These are phyloP conservation scores for Cucurbita argyrosperma DNA, from an alignment of 306 rosid species.

Conservation along the genomic window DNA sequence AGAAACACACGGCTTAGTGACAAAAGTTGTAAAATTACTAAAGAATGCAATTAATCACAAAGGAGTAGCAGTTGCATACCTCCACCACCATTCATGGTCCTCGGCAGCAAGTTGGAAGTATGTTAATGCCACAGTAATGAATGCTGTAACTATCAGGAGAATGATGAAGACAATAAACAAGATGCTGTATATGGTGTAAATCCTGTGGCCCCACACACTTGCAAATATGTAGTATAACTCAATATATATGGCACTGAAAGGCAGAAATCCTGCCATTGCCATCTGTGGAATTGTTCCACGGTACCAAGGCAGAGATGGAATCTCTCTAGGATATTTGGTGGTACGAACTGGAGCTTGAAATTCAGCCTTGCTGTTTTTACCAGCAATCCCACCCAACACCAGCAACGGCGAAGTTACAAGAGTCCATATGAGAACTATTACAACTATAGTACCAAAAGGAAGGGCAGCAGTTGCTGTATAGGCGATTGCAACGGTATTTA, in stretches of 20 bases:
- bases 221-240: conserved; percentile 57
- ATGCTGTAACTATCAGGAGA: conserved; percentile 47
- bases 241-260: conserved; percentile 53
- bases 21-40: neutral
- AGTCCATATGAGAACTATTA: conserved; percentile 55
- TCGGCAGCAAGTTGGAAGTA: conserved; percentile 66
- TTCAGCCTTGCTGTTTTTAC: conserved; percentile 55
- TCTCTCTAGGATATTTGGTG: conserved; percentile 51
- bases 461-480: conserved; percentile 63
- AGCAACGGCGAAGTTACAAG: conserved; percentile 56
- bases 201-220: conserved; percentile 69
- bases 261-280: conserved; percentile 67
- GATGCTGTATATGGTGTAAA: conserved; percentile 55
- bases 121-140: conserved; percentile 49
- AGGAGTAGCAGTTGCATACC: conserved; percentile 20
- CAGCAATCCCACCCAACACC: conserved; percentile 62
- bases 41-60: neutral
- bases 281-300: conserved; percentile 47
- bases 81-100: conserved; percentile 79
- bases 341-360: conserved; percentile 55
- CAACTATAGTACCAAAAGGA: conserved; percentile 57
- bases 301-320: conserved; percentile 60
- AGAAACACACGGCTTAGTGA: neutral
- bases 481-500: conserved; percentile 46
- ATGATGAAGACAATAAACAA: conserved; percentile 51